Evolutionary conservation across 148 eudicot species (phyloP), one percentile per base, ranked within the genome.

Genomic region (Rhododendron ferrugineum): DNA sequence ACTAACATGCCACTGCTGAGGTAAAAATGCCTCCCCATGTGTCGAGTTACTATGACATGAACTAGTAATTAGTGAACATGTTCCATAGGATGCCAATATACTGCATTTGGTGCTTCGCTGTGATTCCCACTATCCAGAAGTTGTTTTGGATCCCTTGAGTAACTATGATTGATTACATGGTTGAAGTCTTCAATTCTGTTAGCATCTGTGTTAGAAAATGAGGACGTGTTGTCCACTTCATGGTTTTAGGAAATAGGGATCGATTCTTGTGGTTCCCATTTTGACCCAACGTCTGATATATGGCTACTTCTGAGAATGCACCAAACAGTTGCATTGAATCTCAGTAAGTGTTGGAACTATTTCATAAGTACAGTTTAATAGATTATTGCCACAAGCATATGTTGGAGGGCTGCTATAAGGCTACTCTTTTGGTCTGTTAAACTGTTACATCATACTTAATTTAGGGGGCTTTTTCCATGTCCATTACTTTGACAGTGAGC

Each of bases 1-100:
- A 81, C 82, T 87, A 80, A 11, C 16, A 74, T 85, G 62, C 70
- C 28, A 62, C 30, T 78, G 28, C 72, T 56, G 14, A 72, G 49
- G 75, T 82, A 81, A 68, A 81, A 86, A 86, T 78, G 40, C 76
- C 80, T 82, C 84, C 70, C 40, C 82, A 78, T 37, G n/a, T 54
- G 83, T 88, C n/a, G 14, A 82, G 16, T 82, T 60, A 81, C 50
- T 28, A 80, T 85, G 49, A 23, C 54, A 84, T 74, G 44, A 36
- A 84, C 32, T 52, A 84, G 66, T 52, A 74, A 49, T 50, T 50
- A 7, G 23, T 14, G 44, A 83, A 73, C 20, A 52, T 20, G 23
- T 73, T 73, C 36, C 30, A 23, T 74, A 50, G 4, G 36, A 72
- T 42, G 46, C 54, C 14, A 73, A 4, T 20, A 46, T 36, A 14